Evolutionary conservation across 768 basidiomycete genomes (phyloP), one percentile per base, ranked within the genome.

Genomic region (Psilocybe sp.): DNA sequence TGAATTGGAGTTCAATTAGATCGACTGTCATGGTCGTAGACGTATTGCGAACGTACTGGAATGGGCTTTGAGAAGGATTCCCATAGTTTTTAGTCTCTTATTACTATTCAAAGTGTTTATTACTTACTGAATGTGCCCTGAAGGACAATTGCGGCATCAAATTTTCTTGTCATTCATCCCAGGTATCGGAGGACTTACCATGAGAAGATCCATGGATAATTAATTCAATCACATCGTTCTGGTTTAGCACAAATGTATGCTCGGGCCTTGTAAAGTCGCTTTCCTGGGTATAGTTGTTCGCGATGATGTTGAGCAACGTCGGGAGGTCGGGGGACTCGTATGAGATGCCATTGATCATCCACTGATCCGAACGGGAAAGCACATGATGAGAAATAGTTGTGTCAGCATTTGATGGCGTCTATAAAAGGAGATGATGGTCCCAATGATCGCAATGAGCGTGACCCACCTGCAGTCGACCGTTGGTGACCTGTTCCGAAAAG

Each of bases 251-350:
- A 39, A 62, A 59, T 1, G 65, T 67, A 37, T 67, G 57, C 43
- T 67, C 65, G 4, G 61, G 59, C 7, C 54, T 50, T 1, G 60
- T 62, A 50, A 67, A 67, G 44, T 60, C 56, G 34, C 39, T 39
- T 13, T 35, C 41, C 5, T 46, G 46, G 13, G 54, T 57, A 8
- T 57, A 60, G 3, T 62, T 62, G 14, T 51, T 52, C 0, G 63
- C 45, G 41, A 60, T 60, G 34, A 60, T 60, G 16, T 60, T 60
- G 12, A 83, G 71, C 13, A 85, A 68, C 9, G 81, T 76, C 0
- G 83, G 82, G 0, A 75, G 63, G 0, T 70, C 68, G 0, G 81
- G 81, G 1, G 71, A 60, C 5, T 45, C 39, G 42, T 67, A 75
- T 1, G 60, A 49, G 1, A 57, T 62, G 9, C 61, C 63, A 43